A percentile compares a stretch with the other conserved stretches of the same genome.
Conservation (phyloP, 257 asterid genomes). For the Henckelia pumila region DNA sequence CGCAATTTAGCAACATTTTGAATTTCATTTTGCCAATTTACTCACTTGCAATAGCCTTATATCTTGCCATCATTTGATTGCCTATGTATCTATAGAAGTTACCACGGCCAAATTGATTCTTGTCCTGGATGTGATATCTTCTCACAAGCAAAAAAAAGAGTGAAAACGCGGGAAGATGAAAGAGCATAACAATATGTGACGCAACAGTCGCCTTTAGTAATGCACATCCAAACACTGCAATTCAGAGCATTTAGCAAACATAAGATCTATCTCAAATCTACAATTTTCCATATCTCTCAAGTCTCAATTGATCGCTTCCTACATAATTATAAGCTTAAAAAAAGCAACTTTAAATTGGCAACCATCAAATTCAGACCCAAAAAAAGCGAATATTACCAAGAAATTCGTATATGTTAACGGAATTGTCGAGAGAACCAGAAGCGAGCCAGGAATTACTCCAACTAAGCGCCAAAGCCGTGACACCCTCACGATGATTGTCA, state of each 20-base stretch:
- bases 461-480: conserved; percentile 72
- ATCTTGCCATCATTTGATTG: not conserved
- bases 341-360: no score
- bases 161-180: no score
- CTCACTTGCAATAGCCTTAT: not conserved
- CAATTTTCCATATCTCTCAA: no score
- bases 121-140: not conserved
- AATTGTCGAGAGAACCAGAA: conserved; percentile 88
- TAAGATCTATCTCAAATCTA: no score
- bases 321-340: no score
- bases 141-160: no score
- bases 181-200: no score
- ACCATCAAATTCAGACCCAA: no score
- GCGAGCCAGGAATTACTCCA: conserved; percentile 90
- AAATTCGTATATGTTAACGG: conserved; percentile 89
- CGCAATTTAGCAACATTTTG: not conserved
- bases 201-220: no score
- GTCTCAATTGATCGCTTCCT: no score
- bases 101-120: not conserved
- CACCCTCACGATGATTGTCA: conserved; percentile 81
- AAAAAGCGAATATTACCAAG: conserved; percentile 46
- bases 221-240: no score
- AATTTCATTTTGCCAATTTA: not conserved
- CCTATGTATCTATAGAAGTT: not conserved
- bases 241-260: no score